Evolutionary conservation across 176 grass and related monocot species (phyloP).

Genomic region (Paspalum vaginatum): DNA sequence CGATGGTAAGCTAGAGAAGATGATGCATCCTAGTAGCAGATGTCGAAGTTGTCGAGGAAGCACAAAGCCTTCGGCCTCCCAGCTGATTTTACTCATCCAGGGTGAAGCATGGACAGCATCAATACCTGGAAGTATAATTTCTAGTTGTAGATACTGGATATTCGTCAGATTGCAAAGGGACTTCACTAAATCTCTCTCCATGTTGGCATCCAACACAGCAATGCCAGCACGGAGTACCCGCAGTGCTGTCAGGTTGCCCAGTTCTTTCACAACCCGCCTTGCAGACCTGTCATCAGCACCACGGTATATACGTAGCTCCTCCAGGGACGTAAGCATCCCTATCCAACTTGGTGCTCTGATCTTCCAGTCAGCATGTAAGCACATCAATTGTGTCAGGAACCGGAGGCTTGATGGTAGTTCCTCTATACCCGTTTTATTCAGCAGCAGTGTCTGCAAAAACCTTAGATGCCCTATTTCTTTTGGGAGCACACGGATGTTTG

Average conservation of each 20-base stretch:
- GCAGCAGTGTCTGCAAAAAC: not conserved
- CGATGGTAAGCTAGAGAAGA: not conserved
- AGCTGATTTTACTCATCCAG: not conserved
- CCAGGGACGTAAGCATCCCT: not conserved
- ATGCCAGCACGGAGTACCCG: not conserved
- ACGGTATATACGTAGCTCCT: not conserved
- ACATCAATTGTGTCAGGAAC: not conserved
- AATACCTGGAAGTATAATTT: not conserved
- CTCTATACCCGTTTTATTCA: not conserved
- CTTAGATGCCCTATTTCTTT: not conserved
- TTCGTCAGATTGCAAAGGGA: not conserved
- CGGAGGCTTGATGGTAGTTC: not conserved
- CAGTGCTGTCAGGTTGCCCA: not conserved
- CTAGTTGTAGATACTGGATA: not conserved
- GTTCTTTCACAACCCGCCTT: not conserved
- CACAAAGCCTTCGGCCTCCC: not conserved
- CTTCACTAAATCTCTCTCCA: constrained; percentile 5
- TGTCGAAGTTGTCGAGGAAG: not conserved
- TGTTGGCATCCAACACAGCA: not conserved
- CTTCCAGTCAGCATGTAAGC: not conserved
- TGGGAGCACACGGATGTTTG: not conserved
- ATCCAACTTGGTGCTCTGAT: not conserved
- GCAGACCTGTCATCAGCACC: not conserved
- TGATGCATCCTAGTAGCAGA: not conserved
- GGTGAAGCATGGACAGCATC: not conserved